These are phyloP conservation scores for Apocynum venetum DNA, from an alignment of 257 asterid species.

Conservation along the genomic window DNA sequence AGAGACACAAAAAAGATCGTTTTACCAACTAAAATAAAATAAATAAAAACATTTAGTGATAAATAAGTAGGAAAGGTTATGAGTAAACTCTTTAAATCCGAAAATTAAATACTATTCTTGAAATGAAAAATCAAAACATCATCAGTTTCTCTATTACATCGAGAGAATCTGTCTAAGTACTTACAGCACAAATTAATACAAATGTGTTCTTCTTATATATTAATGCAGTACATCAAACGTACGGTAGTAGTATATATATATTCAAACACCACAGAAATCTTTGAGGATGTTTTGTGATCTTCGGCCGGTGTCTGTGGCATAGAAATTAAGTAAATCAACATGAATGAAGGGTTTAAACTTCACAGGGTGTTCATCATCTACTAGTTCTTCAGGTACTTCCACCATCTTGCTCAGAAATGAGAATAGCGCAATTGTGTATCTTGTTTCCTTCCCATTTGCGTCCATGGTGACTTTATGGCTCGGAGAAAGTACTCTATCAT, in stretches of 20 bases:
- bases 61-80: too few relatives aligned
- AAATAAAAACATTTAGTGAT: too few relatives aligned
- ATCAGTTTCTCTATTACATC: too few relatives aligned
- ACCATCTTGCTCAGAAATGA: slow-evolving; percentile 55
- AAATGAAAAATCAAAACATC: too few relatives aligned
- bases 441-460: slow-evolving; percentile 35
- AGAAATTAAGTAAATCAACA: slow-evolving; percentile 49
- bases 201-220: too few relatives aligned
- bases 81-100: too few relatives aligned
- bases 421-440: slow-evolving; percentile 57
- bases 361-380: slow-evolving; percentile 43
- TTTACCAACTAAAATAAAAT: too few relatives aligned
- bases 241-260: background rate
- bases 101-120: too few relatives aligned
- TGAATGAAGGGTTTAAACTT: slow-evolving; percentile 56
- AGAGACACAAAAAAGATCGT: too few relatives aligned
- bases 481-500: slow-evolving; percentile 54
- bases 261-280: slow-evolving; percentile 64
- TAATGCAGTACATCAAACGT: too few relatives aligned
- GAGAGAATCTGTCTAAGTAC: too few relatives aligned
- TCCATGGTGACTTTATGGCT: slow-evolving; percentile 52
- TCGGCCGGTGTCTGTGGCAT: slow-evolving; percentile 44
- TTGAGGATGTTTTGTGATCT: slow-evolving; percentile 50
- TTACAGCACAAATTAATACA: too few relatives aligned
- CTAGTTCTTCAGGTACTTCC: slow-evolving; percentile 53